Evolutionary conservation across 805 yeast species (phyloP).

Genomic region (Pichia deserticola): DNA sequence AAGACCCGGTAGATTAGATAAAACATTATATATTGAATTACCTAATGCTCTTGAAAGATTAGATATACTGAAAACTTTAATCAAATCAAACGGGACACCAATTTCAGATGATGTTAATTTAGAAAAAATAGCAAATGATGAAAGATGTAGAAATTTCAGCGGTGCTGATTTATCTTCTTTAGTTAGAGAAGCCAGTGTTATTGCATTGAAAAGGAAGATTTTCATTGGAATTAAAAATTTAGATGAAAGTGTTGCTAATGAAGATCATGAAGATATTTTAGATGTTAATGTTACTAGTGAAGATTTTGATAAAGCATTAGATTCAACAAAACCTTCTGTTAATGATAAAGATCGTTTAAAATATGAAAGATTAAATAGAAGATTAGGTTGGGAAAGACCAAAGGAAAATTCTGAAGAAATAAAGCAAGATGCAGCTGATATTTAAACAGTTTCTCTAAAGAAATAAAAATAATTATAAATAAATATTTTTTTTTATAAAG

Average conservation of each 20-base stretch:
- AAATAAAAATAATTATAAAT: not conserved
- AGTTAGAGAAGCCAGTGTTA: conserved; percentile 89
- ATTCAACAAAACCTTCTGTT: conserved; percentile 80
- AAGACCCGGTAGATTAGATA: conserved; percentile 93
- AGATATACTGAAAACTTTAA: conserved; percentile 75
- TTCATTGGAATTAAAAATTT: conserved; percentile 43
- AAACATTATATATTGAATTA: conserved; percentile 82
- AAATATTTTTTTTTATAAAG: too few relatives aligned
- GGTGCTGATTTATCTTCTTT: conserved; percentile 95
- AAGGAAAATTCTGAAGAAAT: not conserved
- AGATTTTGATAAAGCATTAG: conserved; percentile 69
- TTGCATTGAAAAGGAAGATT: conserved; percentile 71
- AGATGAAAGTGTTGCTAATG: conserved; percentile 33
- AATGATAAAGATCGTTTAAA: conserved; percentile 74
- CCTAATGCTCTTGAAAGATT: conserved; percentile 73
- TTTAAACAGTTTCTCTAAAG: not conserved
- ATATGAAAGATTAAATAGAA: conserved; percentile 66
- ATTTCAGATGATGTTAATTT: conserved; percentile 56
- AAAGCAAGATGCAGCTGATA: conserved; percentile 7
- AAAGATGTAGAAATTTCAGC: conserved; percentile 78
- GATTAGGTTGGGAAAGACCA: conserved; percentile 62
- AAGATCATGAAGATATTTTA: conserved; percentile 14
- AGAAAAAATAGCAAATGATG: conserved; percentile 56
- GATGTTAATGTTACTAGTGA: conserved; percentile 46
- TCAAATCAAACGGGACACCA: conserved; percentile 71